Evolutionary conservation across 2,329 filamentous ascomycete species (phyloP), one percentile per base, ranked within the genome.

Genomic region (Aspergillus pseudoviridinutans): DNA sequence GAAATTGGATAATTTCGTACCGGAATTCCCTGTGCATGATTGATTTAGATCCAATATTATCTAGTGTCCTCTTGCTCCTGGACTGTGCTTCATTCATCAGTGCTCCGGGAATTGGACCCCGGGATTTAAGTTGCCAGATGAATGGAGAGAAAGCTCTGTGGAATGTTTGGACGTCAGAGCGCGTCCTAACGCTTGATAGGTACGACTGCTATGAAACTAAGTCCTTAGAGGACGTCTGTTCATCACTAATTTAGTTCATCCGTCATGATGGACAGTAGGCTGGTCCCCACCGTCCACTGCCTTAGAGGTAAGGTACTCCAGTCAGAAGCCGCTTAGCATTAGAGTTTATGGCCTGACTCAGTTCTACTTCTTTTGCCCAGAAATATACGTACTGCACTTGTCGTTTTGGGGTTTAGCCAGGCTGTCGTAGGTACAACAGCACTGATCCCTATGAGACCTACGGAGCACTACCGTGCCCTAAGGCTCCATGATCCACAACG

Each of bases 401-500:
- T 38, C 32, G 32, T 38, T 38, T 35, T 38, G 32, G 32, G 32
- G 32, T 38, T 17, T 38, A 38, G 14, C 14, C 4, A 42, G 57
- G 54, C 54, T 55, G 58, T 54, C 55, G 57, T 59, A 59, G 54
- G 53, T 57, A 59, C 52, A 62, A 54, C 61, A 63, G 32, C 32
- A 7, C 14, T 17, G 32, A 38, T 17, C 32, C 32, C 32, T 38
- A 38, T 38, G 6, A 38, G 14, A 38, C 32, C 14, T 38, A 38
- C 32, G 5, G 32, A 38, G 14, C 4, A 35, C 32, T 35, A 17
- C 32, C 32, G 14, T 35, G 32, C 32, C 32, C 14, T 35, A 35
- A 14, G 29, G 29, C 29, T 6, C 14, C 32, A 38, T n/a, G 32
- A 38, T 35, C 32, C 32, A 35, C 32, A 4, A 4, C 32, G 32